A percentile compares a stretch with the other conserved stretches of the same genome.
phyloP scores from a whole-genome alignment of 495 filamentous ascomycete species.

The Penicilliopsis zonata region DNA sequence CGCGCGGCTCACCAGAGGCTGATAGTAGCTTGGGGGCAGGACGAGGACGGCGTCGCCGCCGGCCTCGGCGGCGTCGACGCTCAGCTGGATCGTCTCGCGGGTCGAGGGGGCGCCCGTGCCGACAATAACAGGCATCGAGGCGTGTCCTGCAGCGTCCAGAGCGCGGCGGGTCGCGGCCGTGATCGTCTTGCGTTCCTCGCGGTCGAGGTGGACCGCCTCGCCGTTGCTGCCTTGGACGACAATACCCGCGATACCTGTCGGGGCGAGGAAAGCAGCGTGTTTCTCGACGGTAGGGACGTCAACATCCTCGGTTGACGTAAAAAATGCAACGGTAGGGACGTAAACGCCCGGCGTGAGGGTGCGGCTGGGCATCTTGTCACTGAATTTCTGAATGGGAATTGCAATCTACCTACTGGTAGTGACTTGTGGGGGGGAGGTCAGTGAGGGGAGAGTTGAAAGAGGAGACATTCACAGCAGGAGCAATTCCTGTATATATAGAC shows the following conservation, averaged over 20 bases:
- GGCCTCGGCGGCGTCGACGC: conserved; percentile 57
- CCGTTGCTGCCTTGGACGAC: conserved; percentile 86
- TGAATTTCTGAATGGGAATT: too few species aligned
- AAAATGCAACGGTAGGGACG: conserved; percentile 62
- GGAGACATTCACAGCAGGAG: too few species aligned
- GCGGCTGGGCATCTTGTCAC: too few species aligned
- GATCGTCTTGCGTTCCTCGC: conserved; percentile 55
- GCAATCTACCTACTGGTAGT: too few species aligned
- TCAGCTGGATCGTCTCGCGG: conserved; percentile 74
- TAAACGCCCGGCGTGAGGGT: conserved; percentile 46
- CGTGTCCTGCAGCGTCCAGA: conserved; percentile 56
- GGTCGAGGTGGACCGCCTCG: conserved; percentile 71
- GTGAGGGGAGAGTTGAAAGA: too few species aligned
- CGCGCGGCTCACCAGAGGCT: conserved; percentile 42
- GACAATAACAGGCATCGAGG: conserved; percentile 65
- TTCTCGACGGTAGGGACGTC: conserved; percentile 56
- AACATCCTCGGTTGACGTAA: conserved; percentile 45
- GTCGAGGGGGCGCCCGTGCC: conserved; percentile 76
- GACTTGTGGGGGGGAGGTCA: too few species aligned
- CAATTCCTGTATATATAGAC: too few species aligned
- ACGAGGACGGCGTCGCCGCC: conserved; percentile 80
- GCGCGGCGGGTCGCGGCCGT: conserved; percentile 65
- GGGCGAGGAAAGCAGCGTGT: conserved; percentile 75
- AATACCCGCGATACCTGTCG: conserved; percentile 67
- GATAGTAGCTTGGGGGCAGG: conserved; percentile 80